These are phyloP conservation scores for Phaeolepiota aurea DNA, from an alignment of 768 basidiomycete species.

Conservation along the genomic window DNA sequence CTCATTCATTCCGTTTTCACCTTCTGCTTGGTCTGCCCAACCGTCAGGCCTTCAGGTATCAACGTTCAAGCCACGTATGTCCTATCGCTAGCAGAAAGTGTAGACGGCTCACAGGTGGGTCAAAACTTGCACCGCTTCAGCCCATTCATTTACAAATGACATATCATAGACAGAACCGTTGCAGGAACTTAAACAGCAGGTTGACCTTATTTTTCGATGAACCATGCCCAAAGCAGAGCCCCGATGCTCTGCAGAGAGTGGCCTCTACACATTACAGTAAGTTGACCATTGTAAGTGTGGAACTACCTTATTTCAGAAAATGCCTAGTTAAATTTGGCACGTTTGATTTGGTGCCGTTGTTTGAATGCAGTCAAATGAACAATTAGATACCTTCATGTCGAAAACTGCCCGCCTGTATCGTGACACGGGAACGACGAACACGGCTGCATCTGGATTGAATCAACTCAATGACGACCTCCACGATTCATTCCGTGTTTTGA, in stretches of 20 bases:
- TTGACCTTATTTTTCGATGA: constrained; percentile 92
- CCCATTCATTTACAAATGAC: constrained; percentile 22
- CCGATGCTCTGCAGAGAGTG: constrained; percentile 93
- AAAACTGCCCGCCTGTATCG: constrained; percentile 94
- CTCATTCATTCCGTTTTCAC: constrained; percentile 7
- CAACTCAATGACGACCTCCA: constrained; percentile 93
- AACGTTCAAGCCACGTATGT: constrained; percentile 82
- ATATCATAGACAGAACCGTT: constrained; percentile 91
- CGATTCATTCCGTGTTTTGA: constrained; percentile 99
- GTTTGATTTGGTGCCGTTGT: too few species aligned
- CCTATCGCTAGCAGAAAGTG: constrained; percentile 88
- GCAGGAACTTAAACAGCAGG: constrained; percentile 97
- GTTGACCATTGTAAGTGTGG: constrained; percentile 23
- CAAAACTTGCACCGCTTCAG: neutral
- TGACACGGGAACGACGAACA: constrained; percentile 81
- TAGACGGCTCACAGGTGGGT: constrained; percentile 91
- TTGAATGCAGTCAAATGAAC: too few species aligned
- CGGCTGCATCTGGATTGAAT: constrained; percentile 66
- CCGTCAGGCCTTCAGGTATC: constrained; percentile 86
- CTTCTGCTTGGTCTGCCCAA: constrained; percentile 26
- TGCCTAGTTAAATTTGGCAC: constrained; percentile 97
- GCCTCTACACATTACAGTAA: constrained; percentile 91
- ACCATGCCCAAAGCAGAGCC: constrained; percentile 93
- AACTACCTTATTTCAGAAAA: constrained; percentile 95
- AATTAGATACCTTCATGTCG: constrained; percentile 99